Evolutionary conservation across 2,329 filamentous ascomycete species (phyloP).

Genomic region (Cercospora zeina): DNA sequence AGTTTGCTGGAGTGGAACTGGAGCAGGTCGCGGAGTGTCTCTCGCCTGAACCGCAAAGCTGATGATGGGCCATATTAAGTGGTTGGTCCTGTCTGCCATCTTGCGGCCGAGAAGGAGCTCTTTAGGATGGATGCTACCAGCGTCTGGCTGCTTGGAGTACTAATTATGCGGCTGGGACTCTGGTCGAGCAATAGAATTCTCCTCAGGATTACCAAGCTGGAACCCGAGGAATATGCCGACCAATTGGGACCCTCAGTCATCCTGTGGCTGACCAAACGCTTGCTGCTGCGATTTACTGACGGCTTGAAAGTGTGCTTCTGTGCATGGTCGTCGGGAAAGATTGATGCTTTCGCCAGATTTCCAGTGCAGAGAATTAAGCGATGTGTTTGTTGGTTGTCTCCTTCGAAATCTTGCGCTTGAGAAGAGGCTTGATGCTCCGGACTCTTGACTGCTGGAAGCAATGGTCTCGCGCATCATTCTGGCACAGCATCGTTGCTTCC

Average conservation of each 20-base stretch:
- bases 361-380: neutral
- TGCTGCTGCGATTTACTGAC: neutral
- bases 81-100: neutral
- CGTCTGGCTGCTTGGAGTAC: neutral
- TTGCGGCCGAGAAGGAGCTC: neutral
- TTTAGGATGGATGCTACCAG: neutral
- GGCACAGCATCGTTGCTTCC: neutral
- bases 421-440: neutral
- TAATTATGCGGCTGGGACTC: neutral
- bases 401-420: neutral
- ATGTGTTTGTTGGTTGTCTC: neutral
- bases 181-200: neutral
- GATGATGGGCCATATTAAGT: neutral
- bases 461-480: neutral
- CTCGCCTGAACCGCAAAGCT: neutral
- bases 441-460: neutral
- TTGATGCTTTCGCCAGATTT: neutral
- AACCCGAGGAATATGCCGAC: neutral
- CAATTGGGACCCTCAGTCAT: neutral
- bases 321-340: neutral
- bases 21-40: too few relatives aligned
- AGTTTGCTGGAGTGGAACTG: too few relatives aligned
- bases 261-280: neutral
- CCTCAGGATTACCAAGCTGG: neutral
- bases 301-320: neutral